Base-by-base conservation (phyloP, 2,329 filamentous ascomycete genomes). In the Phyllosticta paracitricarpa region DNA sequence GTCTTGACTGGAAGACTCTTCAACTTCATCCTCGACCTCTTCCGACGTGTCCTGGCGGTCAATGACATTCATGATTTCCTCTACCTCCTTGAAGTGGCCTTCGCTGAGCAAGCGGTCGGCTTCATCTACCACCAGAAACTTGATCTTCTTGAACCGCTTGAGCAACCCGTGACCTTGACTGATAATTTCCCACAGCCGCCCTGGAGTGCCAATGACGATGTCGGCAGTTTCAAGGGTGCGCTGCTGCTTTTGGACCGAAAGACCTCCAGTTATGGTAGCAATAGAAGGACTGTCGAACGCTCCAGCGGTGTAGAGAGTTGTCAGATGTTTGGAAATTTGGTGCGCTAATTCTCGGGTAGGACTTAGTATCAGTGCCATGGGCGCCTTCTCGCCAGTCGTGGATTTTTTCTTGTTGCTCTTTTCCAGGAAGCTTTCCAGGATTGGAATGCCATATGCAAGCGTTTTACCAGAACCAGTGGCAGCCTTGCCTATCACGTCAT, bases 391-490 rank as follows among this genome's bases (percentile, higher is more conserved):
- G 26, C 24, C 60, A n/a, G 17, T n/a, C 17, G 17, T 48, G 14
- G 40, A 48, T 10, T 28, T 28, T 22, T 76, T 69, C 10, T 77
- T 73, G 10, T 57, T 19, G 3, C 65, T 59, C 17, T 56, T 59
- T 10, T 67, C 81, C 6, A 99, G 76, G 80, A 88, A 97, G 61
- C 83, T 81, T 73, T 99, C 92, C 9, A 97, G 79, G 61, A 99
- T 94, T 0, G 94, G 94, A 64, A 99, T 91, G 1, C 88, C 91
- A 73, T 96, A 99, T 0, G 94, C 93, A 54, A 99, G 78, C 0
- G 94, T 99, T 76, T 99, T 99, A 67, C 94, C 94, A 14, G 94
- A 97, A 66, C 94, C 94, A 0, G 94, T 99, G 10, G 93, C 88
- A 1, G 94, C 94, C 76, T 99, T 99, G 52, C 94, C 94, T 65